A percentile compares a stretch with the other conserved stretches of the same genome.
phyloP scores from a whole-genome alignment of 2,329 filamentous ascomycete species.

The Botrytis sinoallii region DNA sequence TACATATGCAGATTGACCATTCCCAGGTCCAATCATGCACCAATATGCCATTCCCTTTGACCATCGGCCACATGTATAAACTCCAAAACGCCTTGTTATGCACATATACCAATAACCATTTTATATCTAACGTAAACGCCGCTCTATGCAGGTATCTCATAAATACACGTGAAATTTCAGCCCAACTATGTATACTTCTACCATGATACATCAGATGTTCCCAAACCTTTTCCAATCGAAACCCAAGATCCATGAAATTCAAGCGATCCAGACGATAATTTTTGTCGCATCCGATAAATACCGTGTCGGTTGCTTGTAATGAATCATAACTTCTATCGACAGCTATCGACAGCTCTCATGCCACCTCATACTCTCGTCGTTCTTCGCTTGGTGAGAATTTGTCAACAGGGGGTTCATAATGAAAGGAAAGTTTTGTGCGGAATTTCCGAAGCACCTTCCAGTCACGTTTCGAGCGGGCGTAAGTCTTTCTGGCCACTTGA shows the following conservation, averaged over 20 bases:
- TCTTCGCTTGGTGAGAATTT: not conserved
- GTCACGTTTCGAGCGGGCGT: not conserved
- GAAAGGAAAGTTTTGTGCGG: not conserved
- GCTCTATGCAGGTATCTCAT: conserved; percentile 12
- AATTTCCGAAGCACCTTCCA: not conserved
- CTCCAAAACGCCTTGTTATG: conserved; percentile 17
- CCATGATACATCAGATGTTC: not conserved
- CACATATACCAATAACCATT: conserved; percentile 12
- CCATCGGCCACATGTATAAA: not conserved
- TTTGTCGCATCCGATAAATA: not conserved
- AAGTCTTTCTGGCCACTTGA: not conserved
- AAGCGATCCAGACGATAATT: not conserved
- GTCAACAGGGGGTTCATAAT: not conserved
- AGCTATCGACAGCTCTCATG: not conserved
- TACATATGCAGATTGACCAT: not conserved
- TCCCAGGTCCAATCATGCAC: not conserved
- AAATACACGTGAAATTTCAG: not conserved
- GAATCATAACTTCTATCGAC: not conserved
- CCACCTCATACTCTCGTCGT: not conserved
- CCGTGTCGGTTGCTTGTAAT: not conserved
- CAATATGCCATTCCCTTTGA: not conserved
- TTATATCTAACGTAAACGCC: conserved; percentile 16
- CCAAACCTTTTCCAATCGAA: not conserved
- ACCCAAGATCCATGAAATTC: not conserved
- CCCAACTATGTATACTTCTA: not conserved